phyloP scores from a whole-genome alignment of 768 basidiomycete species.

The Leccinellum luteum region DNA sequence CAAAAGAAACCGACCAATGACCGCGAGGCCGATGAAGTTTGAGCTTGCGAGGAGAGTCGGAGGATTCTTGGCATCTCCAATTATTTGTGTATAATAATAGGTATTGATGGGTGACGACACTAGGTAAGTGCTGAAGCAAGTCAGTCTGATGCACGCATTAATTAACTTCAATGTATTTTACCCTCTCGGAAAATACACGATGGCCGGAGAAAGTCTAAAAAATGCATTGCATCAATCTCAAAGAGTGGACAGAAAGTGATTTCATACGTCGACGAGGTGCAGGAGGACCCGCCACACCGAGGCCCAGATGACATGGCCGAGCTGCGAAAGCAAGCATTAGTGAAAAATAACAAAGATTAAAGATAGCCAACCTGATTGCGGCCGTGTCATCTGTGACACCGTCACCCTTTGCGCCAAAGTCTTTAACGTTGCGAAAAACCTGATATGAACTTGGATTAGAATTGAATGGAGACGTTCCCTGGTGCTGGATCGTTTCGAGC shows the following conservation, averaged over 20 bases:
- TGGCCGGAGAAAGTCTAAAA: conserved; percentile 49
- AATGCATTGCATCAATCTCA: background rate
- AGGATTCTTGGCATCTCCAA: conserved; percentile 67
- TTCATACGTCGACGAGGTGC: conserved; percentile 48
- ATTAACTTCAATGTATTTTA: conserved; percentile 18
- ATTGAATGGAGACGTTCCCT: conserved; percentile 68
- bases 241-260: background rate
- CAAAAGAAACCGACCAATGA: conserved; percentile 55
- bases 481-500: conserved; percentile 69
- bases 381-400: conserved; percentile 72
- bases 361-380: conserved; percentile 57
- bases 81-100: conserved; percentile 74
- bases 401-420: conserved; percentile 52
- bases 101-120: conserved; percentile 64
- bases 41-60: conserved; percentile 65
- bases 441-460: conserved; percentile 49
- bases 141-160: background rate
- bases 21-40: conserved; percentile 63
- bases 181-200: conserved; percentile 76
- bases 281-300: conserved; percentile 55
- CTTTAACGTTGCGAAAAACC: conserved; percentile 76
- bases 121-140: conserved; percentile 53
- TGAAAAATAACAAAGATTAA: conserved; percentile 4
- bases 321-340: conserved; percentile 32
- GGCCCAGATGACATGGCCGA: conserved; percentile 58